Evolutionary conservation across 2,329 filamentous ascomycete genomes (phyloP), one percentile per base, ranked within the genome.

Genomic region (Penicillium sclerotiorum): DNA sequence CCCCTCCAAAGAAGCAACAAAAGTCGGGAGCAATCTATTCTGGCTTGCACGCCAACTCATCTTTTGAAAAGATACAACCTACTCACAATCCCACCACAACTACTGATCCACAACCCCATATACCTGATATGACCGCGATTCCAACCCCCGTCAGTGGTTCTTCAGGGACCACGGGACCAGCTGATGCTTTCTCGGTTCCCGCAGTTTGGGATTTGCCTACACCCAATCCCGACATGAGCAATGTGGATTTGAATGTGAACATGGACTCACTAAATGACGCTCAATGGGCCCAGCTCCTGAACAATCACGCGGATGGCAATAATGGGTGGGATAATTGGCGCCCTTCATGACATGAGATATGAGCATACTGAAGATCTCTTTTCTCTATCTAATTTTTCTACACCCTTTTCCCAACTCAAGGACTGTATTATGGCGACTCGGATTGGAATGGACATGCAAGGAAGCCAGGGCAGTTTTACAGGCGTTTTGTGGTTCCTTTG

Each of bases 211-310:
- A 68, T n/a, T 52, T 63, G 43, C 33, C 53, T 2, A 45, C 54
- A 4, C 52, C 57, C n/a, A 50, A 38, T 23, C 45, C 56, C 1
- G 52, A 50, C 15, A 17, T 50, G 12, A 54, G 38, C 13, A 55
- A 56, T 41, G 36, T 55, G 15, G 59, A 63, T 28, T 57, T 62
- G 20, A 53, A 55, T 22, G 37, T 56, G 1, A 58, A 59, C 13
- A 50, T 70, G 40, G 65, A 65, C 23, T 47, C 59, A 12, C 55
- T 70, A 7, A 66, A 52, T 21, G 69, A 70, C 15, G 61, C 62
- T 4, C 68, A 72, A 32, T 74, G 71, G 67, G 63, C 65, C 3
- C 62, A 70, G 21, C 60, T 71, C 1, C 45, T 70, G 47, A 53
- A 62, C 11, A 51, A 49, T 21, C 45, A 45, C 35, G 47, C 42